Base-by-base conservation (phyloP, 2,329 filamentous ascomycete species). In the Penicillium concentricum region DNA sequence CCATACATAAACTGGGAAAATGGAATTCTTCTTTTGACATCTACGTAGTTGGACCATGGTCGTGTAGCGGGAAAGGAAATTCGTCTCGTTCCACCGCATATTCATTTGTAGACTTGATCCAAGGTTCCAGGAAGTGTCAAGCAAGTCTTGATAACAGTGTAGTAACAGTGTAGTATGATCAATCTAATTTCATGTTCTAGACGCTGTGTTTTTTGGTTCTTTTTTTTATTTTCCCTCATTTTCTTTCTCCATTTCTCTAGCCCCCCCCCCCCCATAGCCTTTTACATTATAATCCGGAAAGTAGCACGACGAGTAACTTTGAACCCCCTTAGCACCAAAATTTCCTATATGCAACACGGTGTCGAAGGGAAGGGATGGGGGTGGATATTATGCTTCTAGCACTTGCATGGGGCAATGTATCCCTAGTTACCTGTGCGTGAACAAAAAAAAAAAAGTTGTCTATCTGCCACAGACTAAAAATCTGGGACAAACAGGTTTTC, bases 371-470 rank as follows among this genome's bases (percentile, higher is more conserved):
- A 24, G 30, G 30, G 28, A n/a, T 18, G 38, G n/a, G 38, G n/a
- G 53, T 56, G 48, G 54, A 35, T 37, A 39, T 45, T 52, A 52
- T 38, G 18, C 54, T 52, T 56, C 48, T 35, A 52, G 48, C 54
- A 46, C 54, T 56, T 56, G 54, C 48, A 56, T 55, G 43, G 50
- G 22, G 41, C n/a, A 45, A 45, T 51, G 35, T 45, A 56, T 56
- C 54, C 54, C 54, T 55, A 54, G 52, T 51, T 56, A 56, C 20
- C 54, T 28, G 48, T 56, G 47, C 46, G 52, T 26, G 16, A 41
- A 15, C 12, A 32, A 41, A 12, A 39, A 15, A 45, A 44, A 34
- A 37, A 37, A 2, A 13, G 24, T 8, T 5, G 43, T 45, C 10
- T 38, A 35, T 22, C 50, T 37, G 15, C 41, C 15, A 34, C 34